Evolutionary conservation across 805 yeast species (phyloP).

Genomic region (Wickerhamomyces rabaulensis): DNA sequence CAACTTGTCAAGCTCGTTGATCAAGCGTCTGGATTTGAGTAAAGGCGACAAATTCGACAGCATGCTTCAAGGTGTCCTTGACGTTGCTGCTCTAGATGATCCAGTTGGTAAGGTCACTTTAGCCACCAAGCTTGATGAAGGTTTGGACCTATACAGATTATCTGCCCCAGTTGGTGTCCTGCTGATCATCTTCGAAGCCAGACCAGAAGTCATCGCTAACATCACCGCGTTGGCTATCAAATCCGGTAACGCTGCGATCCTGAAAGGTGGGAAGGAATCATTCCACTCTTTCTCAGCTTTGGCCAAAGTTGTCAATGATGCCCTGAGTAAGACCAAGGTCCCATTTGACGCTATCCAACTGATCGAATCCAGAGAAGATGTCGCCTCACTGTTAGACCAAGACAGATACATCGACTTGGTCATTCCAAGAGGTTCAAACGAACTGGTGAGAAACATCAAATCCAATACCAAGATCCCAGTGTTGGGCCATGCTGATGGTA

Average conservation of each 20-base stretch:
- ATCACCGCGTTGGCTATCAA: slow-evolving; percentile 93
- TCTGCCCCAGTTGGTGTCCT: slow-evolving; percentile 95
- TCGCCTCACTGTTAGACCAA: slow-evolving; percentile 74
- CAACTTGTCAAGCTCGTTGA: slow-evolving; percentile 61
- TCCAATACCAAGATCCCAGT: slow-evolving; percentile 91
- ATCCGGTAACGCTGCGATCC: slow-evolving; percentile 93
- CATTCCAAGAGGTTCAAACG: slow-evolving; percentile 97
- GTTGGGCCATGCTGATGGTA: slow-evolving; percentile 97
- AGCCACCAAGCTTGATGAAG: slow-evolving; percentile 83
- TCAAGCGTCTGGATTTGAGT: slow-evolving; percentile 80
- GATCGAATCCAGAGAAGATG: slow-evolving; percentile 86
- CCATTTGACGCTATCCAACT: slow-evolving; percentile 82
- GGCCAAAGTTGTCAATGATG: slow-evolving; percentile 62
- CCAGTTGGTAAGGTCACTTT: slow-evolving; percentile 89
- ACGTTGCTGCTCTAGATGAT: slow-evolving; percentile 83
- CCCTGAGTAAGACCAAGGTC: slow-evolving; percentile 58
- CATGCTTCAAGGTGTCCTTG: slow-evolving; percentile 92
- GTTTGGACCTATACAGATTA: slow-evolving; percentile 73
- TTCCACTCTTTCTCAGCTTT: slow-evolving; percentile 77
- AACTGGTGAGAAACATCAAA: slow-evolving; percentile 81
- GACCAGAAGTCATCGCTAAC: slow-evolving; percentile 98
- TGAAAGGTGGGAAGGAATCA: slow-evolving; percentile 97
- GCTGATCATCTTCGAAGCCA: slow-evolving; percentile 86
- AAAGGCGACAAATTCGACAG: slow-evolving; percentile 82
- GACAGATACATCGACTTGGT: slow-evolving; percentile 91